These are phyloP conservation scores for Platanus orientalis DNA, from an alignment of 164 flowering plant genomes.

Conservation along the genomic window DNA sequence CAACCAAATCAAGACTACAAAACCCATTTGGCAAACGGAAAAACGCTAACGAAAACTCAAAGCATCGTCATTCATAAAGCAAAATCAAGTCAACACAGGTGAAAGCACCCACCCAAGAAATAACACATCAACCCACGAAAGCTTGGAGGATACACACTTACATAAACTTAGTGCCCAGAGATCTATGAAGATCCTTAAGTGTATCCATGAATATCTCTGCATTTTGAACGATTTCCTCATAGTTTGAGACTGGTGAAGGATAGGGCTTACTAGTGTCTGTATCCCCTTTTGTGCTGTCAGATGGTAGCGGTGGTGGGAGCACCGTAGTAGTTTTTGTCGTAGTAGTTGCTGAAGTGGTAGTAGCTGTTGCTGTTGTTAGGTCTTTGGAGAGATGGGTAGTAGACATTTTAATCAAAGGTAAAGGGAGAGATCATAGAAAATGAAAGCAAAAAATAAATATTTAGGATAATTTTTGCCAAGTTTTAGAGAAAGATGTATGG, in stretches of 20 bases:
- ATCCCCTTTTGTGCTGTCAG: neutral
- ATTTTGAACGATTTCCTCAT: constrained; percentile 43
- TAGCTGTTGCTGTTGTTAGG: constrained; percentile 1
- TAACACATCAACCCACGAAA: neutral
- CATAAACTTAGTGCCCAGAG: constrained; percentile 49
- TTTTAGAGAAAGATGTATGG: no score
- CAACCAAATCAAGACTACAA: neutral
- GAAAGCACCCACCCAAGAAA: no score
- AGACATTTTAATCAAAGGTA: constrained; percentile 15
- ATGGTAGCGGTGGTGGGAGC: neutral
- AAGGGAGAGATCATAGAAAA: no score
- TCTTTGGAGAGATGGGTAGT: neutral
- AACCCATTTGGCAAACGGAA: neutral
- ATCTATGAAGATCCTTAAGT: constrained; percentile 45
- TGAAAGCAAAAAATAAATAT: no score
- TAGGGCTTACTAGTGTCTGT: constrained; percentile 10
- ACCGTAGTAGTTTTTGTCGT: neutral
- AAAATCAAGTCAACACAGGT: neutral
- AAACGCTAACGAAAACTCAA: neutral
- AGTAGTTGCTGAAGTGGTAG: neutral
- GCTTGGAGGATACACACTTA: constrained; percentile 20
- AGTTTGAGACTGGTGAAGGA: constrained; percentile 41
- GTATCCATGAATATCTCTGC: constrained; percentile 49
- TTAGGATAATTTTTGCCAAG: no score
- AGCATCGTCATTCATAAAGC: no score